Evolutionary conservation across 192 early-diverging fungal species (phyloP), one percentile per base, ranked within the genome.

Genomic region (Mortierella antarctica): DNA sequence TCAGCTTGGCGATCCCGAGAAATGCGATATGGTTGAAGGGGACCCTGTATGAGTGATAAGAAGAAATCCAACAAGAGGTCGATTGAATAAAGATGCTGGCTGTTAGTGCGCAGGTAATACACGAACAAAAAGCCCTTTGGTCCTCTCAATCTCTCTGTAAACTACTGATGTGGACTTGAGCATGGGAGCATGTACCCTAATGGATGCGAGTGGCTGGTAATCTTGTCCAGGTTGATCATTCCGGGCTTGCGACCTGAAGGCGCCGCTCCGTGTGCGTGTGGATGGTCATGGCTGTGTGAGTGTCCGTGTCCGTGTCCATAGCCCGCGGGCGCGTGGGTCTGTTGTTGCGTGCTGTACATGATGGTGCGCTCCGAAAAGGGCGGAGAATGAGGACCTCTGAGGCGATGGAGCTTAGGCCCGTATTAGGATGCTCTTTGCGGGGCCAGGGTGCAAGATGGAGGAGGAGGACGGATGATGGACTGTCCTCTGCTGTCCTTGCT

Each of bases 1-100:
- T 57, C 53, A 80, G 44, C 54, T 80, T 80, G 53, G 77, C 69
- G 21, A 80, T 80, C 15, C 77, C 77, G 8, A 80, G 60, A 64
- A 80, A 80, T 9, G 77, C 77, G 70, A 80, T 80, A 60, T 80
- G 77, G 20, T 80, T 80, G 65, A 80, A 80, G 7, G 77, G 77
- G 23, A 80, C 72, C 51, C 77, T 80, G 54, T 17, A n/a, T n/a
- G 7, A 12, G 15, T 39, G 6, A 56, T 53, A 10, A 7, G 45
- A 53, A 13, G 21, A 51, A n/a, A 51, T 12, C 17, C 2, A 15
- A 15, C 50, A 12, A 51, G 50, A 15, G 50, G 11, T n/a, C 17
- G 17, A 51, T 51, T 1, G 13, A 51, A n/a, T 4, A 51, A 51
- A 51, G 50, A 12, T 51, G 13, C 17, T 12, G 11, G 11, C 17